These are phyloP conservation scores for Geosmithia flava DNA, from an alignment of 2,329 filamentous ascomycete genomes.

Conservation along the genomic window DNA sequence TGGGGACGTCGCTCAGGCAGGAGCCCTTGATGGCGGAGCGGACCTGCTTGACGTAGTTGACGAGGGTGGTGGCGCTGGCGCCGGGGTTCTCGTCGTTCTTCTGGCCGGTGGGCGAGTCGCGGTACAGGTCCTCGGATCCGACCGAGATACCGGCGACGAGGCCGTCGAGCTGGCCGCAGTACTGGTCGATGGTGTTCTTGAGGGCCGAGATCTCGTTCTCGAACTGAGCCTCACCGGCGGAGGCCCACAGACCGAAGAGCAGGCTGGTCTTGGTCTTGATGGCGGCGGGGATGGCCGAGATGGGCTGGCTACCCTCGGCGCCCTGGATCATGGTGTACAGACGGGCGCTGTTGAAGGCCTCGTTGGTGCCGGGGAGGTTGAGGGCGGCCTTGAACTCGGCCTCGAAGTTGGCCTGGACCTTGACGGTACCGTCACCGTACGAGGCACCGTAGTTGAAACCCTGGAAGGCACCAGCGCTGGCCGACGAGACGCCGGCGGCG, in stretches of 20 bases:
- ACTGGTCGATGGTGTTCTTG: slow-evolving; percentile 52
- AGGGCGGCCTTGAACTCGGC: slow-evolving; percentile 56
- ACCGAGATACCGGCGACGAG: slow-evolving; percentile 74
- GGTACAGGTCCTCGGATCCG: slow-evolving; percentile 79
- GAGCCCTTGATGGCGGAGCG: slow-evolving; percentile 52
- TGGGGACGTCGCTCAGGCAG: slow-evolving; percentile 37
- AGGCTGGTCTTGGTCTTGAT: slow-evolving; percentile 69
- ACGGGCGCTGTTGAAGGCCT: slow-evolving; percentile 53
- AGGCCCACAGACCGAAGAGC: slow-evolving; percentile 76
- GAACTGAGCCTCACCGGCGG: slow-evolving; percentile 49
- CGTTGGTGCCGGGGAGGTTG: slow-evolving; percentile 48
- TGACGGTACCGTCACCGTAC: slow-evolving; percentile 46
- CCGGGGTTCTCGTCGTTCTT: slow-evolving; percentile 51
- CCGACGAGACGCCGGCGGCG: slow-evolving; percentile 19
- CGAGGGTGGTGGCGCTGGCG: slow-evolving; percentile 46
- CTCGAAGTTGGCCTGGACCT: slow-evolving; percentile 54
- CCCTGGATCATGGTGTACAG: slow-evolving; percentile 69
- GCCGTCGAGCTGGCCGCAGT: slow-evolving; percentile 51
- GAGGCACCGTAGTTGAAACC: slow-evolving; percentile 66
- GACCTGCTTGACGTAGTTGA: slow-evolving; percentile 59
- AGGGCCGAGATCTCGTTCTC: slow-evolving; percentile 65
- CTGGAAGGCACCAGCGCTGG: slow-evolving; percentile 26
- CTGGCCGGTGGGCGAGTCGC: slow-evolving; percentile 54
- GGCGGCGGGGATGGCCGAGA: slow-evolving; percentile 68
- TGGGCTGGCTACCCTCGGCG: slow-evolving; percentile 51